Evolutionary conservation across 2,329 filamentous ascomycete genomes (phyloP).

Genomic region (Ophiostoma tasmaniense): DNA sequence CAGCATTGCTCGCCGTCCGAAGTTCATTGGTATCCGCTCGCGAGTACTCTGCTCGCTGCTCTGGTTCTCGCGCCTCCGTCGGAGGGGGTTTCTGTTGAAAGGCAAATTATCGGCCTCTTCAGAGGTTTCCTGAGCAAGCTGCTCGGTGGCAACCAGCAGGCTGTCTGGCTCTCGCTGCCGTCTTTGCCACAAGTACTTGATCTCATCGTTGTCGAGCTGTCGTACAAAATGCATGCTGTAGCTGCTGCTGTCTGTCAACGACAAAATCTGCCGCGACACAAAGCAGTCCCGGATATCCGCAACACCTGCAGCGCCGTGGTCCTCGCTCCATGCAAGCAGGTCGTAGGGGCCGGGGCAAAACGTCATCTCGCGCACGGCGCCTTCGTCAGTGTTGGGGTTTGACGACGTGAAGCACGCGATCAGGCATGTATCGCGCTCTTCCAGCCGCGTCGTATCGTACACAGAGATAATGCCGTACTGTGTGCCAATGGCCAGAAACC

Average conservation of each 20-base stretch:
- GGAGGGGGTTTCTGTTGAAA: slow-evolving; percentile 28
- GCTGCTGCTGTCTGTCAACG: slow-evolving; percentile 48
- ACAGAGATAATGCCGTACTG: slow-evolving; percentile 74
- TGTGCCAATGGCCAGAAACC: slow-evolving; percentile 65
- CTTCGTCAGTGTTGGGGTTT: slow-evolving; percentile 57
- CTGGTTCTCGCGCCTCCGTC: slow-evolving; percentile 4
- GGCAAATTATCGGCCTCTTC: slow-evolving; percentile 41
- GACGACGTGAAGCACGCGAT: slow-evolving; percentile 72
- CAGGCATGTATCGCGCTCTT: slow-evolving; percentile 48
- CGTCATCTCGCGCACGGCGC: slow-evolving; percentile 81
- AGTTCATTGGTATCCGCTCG: slow-evolving; percentile 2
- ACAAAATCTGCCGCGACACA: slow-evolving; percentile 58
- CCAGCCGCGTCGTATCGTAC: slow-evolving; percentile 51
- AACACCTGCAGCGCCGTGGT: slow-evolving; percentile 66
- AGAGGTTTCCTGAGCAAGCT: too few relatives aligned
- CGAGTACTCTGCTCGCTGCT: not conserved
- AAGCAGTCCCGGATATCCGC: slow-evolving; percentile 64
- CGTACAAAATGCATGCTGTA: slow-evolving; percentile 49
- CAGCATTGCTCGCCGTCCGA: slow-evolving; percentile 9
- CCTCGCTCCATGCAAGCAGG: slow-evolving; percentile 87
- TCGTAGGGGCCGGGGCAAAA: slow-evolving; percentile 89
- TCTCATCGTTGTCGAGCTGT: slow-evolving; percentile 22
- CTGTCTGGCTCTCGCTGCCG: slow-evolving; percentile 28
- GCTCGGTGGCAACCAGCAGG: too few relatives aligned
- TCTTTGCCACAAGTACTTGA: slow-evolving; percentile 35